These are phyloP conservation scores for Camelina hispida DNA, from an alignment of 345 rosid genomes.

Conservation along the genomic window DNA sequence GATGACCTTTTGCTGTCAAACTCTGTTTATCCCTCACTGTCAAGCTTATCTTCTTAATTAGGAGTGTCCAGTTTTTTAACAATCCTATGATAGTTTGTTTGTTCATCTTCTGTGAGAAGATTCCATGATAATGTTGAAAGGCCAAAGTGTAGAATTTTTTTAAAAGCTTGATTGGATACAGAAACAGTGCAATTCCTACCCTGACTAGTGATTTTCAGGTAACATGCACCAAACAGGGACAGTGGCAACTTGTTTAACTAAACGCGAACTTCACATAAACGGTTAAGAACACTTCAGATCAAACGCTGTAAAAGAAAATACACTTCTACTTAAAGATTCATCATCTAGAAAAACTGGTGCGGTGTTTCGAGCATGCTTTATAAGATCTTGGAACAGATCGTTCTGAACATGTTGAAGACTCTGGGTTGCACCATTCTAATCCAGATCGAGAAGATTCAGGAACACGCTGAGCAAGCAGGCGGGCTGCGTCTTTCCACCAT, in stretches of 20 bases:
- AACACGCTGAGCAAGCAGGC: constrained; percentile 53
- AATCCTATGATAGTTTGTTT: background rate
- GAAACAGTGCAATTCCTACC: constrained; percentile 4
- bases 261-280: constrained; percentile 28
- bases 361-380: background rate
- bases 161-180: constrained; percentile 25
- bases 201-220: background rate
- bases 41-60: constrained; percentile 5
- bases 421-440: constrained; percentile 33
- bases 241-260: constrained; percentile 1
- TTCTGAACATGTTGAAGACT: constrained; percentile 21
- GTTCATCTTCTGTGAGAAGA: constrained; percentile 2
- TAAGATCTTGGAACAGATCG: constrained; percentile 20
- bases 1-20: constrained; percentile 30
- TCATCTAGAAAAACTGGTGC: constrained; percentile 39
- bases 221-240: background rate
- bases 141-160: constrained; percentile 10
- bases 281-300: constrained; percentile 6
- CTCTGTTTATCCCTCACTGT: background rate
- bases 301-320: constrained; percentile 2
- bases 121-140: constrained; percentile 9
- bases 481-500: constrained; percentile 86
- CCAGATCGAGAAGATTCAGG: constrained; percentile 45
- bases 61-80: constrained; percentile 37
- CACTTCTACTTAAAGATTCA: background rate